Conservation (phyloP, 192 early-diverging fungal species). For the Backusella mclennaniae region DNA sequence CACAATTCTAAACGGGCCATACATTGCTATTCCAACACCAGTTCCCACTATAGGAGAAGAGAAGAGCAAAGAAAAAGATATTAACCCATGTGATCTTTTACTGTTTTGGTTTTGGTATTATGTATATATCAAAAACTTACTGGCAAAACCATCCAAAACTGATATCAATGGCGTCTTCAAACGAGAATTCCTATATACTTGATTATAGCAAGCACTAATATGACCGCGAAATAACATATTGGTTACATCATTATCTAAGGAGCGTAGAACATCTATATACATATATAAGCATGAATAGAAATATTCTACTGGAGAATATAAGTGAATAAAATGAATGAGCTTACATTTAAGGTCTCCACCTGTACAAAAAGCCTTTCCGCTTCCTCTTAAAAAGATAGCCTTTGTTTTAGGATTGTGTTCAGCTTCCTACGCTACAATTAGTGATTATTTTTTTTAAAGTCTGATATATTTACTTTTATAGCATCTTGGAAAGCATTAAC, state of each 20-base stretch:
- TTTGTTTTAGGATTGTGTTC: constrained; percentile 38
- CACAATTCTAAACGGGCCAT: too few relatives aligned
- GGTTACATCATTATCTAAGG: not conserved
- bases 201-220: constrained; percentile 67
- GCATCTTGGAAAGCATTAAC: not conserved
- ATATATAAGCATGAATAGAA: too few relatives aligned
- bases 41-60: too few relatives aligned
- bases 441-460: not conserved
- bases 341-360: constrained; percentile 77
- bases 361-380: constrained; percentile 81
- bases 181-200: constrained; percentile 89
- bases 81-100: too few relatives aligned
- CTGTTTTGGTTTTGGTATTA: too few relatives aligned
- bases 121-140: constrained; percentile 35
- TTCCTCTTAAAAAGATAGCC: constrained; percentile 80
- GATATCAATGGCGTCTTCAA: constrained; percentile 85
- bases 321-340: not conserved
- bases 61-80: too few relatives aligned
- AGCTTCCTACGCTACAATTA: not conserved
- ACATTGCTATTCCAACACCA: too few relatives aligned
- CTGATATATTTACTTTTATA: not conserved
- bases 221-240: not conserved
- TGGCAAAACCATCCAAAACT: constrained; percentile 83
- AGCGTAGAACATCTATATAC: not conserved
- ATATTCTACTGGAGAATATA: not conserved